Evolutionary conservation across 2,329 filamentous ascomycete genomes (phyloP).

Genomic region (Elsinoe ampelina): DNA sequence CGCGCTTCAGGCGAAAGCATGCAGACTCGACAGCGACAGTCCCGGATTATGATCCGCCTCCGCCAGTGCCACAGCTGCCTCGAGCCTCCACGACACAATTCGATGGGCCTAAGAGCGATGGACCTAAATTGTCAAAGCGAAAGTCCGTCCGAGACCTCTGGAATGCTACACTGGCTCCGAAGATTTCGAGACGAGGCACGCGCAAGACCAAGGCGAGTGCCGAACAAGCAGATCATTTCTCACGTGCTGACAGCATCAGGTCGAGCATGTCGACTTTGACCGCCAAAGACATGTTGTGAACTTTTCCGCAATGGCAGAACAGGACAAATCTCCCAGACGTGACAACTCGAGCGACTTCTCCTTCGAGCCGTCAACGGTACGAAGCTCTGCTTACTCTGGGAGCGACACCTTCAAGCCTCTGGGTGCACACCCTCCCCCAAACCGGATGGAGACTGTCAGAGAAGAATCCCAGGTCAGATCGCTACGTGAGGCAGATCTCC

Average conservation of each 20-base stretch:
- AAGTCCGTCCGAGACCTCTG: slow-evolving; percentile 8
- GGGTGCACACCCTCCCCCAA: slow-evolving; percentile 1
- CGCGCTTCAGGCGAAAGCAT: slow-evolving; percentile 5
- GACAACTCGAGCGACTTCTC: not conserved
- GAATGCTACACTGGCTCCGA: not conserved
- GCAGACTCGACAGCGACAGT: slow-evolving; percentile 7
- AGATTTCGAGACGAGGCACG: not conserved
- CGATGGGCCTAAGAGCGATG: not conserved
- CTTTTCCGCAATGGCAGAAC: not conserved
- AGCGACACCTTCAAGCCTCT: slow-evolving; percentile 9
- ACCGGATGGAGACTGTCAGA: not conserved
- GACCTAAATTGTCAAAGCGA: slow-evolving; percentile 3
- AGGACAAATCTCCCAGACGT: not conserved
- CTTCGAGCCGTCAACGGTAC: not conserved
- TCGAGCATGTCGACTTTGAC: not conserved
- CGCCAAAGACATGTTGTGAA: not conserved
- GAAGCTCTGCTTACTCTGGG: slow-evolving; percentile 5
- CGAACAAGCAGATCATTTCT: no score
- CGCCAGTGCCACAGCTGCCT: not conserved
- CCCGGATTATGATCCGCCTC: not conserved
- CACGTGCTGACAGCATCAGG: not conserved
- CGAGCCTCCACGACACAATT: slow-evolving; percentile 4
- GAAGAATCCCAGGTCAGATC: slow-evolving; percentile 7
- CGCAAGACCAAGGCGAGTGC: slow-evolving; percentile 1
- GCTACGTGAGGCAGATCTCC: slow-evolving; percentile 19